Evolutionary conservation across 768 basidiomycete genomes (phyloP), one percentile per base, ranked within the genome.

Genomic region (Tricholoma bakamatsutake): DNA sequence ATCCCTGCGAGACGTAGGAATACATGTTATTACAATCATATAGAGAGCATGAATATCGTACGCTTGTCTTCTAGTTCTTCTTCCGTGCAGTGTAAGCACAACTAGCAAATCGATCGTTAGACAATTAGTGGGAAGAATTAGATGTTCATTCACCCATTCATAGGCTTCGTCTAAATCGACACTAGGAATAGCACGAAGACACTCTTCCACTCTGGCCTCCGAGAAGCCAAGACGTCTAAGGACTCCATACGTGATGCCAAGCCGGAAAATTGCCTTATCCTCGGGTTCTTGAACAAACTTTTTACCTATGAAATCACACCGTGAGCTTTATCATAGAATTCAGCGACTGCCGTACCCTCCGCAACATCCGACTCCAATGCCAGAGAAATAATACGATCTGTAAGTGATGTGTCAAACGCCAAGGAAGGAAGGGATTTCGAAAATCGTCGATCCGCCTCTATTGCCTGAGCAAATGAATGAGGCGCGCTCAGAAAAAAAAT

Each of bases 101-200:
- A 75, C 92, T 93, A 55, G 21, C 40, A 28, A 12, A 46, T 56
- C 28, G 56, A 54, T 37, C 48, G 56, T 55, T 34, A 56, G 55
- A 49, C 49, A 56, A n/a, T 31, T 46, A 8, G 18, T 30, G 11
- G 8, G 33, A 12, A 13, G 31, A 52, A 37, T 15, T 47, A 27
- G 24, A 49, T 18, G 45, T 52, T 21, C 31, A 53, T 82, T 54
- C 60, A 96, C 93, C 96, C 96, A 98, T 65, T 94, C 88, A 52
- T 89, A 80, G 9, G 90, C 93, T 51, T 93, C 88, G 13, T 98
- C 95, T n/a, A 93, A 72, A 24, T 90, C 90, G 31, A 87, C 71
- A 11, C 85, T 80, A 27, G 74, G 69, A 27, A 92, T 82, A 5
- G 77, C 69, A 50, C 73, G 70, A 45, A 98, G 69, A 66, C 93